Evolutionary conservation across 192 early-diverging fungal species (phyloP), one percentile per base, ranked within the genome.

Genomic region (Umbelopsis sp.): DNA sequence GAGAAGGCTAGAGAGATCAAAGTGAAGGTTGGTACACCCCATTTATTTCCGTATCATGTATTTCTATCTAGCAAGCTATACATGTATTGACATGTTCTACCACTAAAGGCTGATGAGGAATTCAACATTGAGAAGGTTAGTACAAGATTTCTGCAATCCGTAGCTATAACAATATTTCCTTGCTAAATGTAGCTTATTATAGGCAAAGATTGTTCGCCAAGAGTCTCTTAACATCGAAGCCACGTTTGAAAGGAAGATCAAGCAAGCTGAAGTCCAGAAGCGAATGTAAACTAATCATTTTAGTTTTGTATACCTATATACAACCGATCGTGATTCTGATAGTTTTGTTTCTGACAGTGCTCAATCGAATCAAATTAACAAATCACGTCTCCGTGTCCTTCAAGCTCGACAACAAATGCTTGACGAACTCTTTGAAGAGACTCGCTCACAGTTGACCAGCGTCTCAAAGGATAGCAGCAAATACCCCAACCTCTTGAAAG

Each of bases 1-100:
- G 97, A 99, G 79, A 99, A 99, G 87, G 96, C 97, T 29, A 88
- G 94, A 45, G 97, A 99, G 82, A 96, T 97, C 80, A 97, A 96
- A 85, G 91, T 98, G 76, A 99, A 99, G 91, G 91, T 91, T 68
- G 68, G 12, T n/a, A 14, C 12, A 41, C 4, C 38, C 38, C 38
- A 26, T 14, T 51, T 38, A 20, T 71, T 16, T 32, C 29, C 16
- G 21, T 12, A 51, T 31, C 24, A 47, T 62, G 32, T 66, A 38
- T 68, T 24, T n/a, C 44, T 32, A 29, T 41, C 29, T 22, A 43
- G 47, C 49, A n/a, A 31, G 24, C 20, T 54, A 51, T 31, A 44
- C 10, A 66, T 43, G 43, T 38, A 31, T 20, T 66, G 29, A 44
- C 21, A 26, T 59, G 38, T 21, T 74, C 38, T 41, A 5, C 38